Evolutionary conservation across 2,329 filamentous ascomycete genomes (phyloP).

Genomic region (Apiospora saccharicola): DNA sequence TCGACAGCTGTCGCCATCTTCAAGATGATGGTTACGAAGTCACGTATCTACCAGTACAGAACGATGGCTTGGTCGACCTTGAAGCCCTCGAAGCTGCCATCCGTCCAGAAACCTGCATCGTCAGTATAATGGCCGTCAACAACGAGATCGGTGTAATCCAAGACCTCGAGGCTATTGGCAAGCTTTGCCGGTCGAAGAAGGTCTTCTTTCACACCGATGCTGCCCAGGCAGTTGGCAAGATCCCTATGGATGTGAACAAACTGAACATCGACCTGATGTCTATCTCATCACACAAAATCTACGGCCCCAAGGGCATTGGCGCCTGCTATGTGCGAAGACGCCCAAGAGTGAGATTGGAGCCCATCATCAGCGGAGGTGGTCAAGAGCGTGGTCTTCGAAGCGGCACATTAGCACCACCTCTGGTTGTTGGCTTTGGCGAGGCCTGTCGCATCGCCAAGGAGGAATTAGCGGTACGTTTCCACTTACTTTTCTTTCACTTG

Average conservation of each 20-base stretch:
- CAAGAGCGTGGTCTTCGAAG: conserved; percentile 95
- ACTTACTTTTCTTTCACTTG: conserved; percentile 29
- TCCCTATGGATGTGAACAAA: conserved; percentile 93
- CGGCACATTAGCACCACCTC: conserved; percentile 87
- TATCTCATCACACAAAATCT: conserved; percentile 98
- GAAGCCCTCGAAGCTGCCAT: conserved; percentile 87
- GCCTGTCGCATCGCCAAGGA: conserved; percentile 90
- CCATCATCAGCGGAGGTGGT: conserved; percentile 94
- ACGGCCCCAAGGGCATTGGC: conserved; percentile 95
- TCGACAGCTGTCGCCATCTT: conserved; percentile 95
- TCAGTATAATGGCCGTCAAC: conserved; percentile 99
- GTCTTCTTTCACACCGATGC: conserved; percentile 98
- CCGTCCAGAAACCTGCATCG: conserved; percentile 86
- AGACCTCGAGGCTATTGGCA: conserved; percentile 91
- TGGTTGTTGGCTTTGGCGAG: conserved; percentile 93
- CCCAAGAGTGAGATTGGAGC: conserved; percentile 91
- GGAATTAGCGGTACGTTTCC: conserved; percentile 82
- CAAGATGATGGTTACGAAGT: conserved; percentile 97
- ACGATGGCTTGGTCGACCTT: conserved; percentile 85
- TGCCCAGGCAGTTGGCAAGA: conserved; percentile 98
- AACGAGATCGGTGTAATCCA: conserved; percentile 99
- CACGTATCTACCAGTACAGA: conserved; percentile 93
- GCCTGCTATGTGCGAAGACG: conserved; percentile 94
- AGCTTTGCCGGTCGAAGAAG: conserved; percentile 88
- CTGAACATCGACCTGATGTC: conserved; percentile 99